Percentiles rank a stretch among this genome's conserved stretches.
These are phyloP conservation scores for Thielaviopsis musarum DNA, from an alignment of 2,329 filamentous ascomycete genomes.

Conservation along the genomic window DNA sequence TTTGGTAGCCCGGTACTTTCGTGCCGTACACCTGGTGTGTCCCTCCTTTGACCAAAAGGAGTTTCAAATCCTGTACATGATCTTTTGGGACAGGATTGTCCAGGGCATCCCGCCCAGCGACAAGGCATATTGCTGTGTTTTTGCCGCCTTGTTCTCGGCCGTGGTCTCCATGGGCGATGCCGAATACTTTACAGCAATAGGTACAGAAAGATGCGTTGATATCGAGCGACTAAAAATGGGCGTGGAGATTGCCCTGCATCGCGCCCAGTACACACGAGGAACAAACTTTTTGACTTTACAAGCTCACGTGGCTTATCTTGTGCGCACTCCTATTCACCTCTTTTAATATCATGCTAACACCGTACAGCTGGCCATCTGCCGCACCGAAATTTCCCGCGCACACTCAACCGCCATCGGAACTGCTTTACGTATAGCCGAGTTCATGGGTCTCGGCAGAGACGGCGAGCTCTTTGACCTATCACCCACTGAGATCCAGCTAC, in stretches of 20 bases:
- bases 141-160: conserved; percentile 52
- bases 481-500: conserved; percentile 52
- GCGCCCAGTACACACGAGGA: conserved; percentile 54
- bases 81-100: conserved; percentile 47
- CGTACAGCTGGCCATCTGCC: conserved; percentile 48
- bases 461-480: conserved; percentile 48
- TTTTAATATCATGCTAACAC: conserved; percentile 14
- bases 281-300: conserved; percentile 55
- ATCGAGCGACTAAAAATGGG: conserved; percentile 47
- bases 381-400: conserved; percentile 53
- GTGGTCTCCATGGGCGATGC: conserved; percentile 47
- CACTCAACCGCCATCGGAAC: conserved; percentile 58
- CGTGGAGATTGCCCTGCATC: conserved; percentile 48
- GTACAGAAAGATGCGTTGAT: conserved; percentile 34
- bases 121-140: conserved; percentile 51
- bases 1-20: conserved; percentile 50
- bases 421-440: conserved; percentile 57
- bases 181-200: conserved; percentile 28
- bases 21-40: conserved; percentile 50
- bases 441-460: conserved; percentile 60
- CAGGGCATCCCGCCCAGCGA: conserved; percentile 43
- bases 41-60: conserved; percentile 50
- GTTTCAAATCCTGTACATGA: conserved; percentile 45
- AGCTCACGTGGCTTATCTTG: conserved; percentile 60
- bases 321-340: conserved; percentile 21